Base-by-base conservation (phyloP, 305 asterid genomes). In the Fraxinus dipetala region DNA sequence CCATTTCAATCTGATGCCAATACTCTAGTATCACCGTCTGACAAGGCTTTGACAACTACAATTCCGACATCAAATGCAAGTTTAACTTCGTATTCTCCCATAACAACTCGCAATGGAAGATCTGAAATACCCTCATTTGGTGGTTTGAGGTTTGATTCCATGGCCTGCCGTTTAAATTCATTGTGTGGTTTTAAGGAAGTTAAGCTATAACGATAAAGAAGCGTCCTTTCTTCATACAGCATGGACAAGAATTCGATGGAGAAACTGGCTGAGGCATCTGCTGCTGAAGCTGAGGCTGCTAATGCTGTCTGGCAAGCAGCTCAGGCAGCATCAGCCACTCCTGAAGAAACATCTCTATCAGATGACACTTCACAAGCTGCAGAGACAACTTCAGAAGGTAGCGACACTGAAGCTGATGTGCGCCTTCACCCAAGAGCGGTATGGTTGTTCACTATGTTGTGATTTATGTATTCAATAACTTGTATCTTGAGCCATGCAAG, bases 371-470 rank as follows among this genome's bases (percentile, higher is more conserved):
- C 97, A 76, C 97, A 90, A 83, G 91, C 87, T 85, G 88, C 91
- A 36, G 98, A 91, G 85, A 89, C 91, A 74, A 89, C 84, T 73
- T 92, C 97, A 26, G 99, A 96, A 79, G 97, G 94, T 76, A 95
- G 97, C 26, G 98, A 95, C 75, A 59, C 77, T 56, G 99, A 92
- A 84, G 91, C 87, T 69, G 99, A 94, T 87, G 99, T 96, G 80
- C 97, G 95, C 82, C 99, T 96, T 83, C 98, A 94, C 86, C 84
- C 98, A 72, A 94, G 98, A 93, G 99, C 98, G 86, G 99, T 96
- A 88, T 84, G 92, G 83, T 83, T 76, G 77, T 54, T 76, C 18
- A 34, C 51, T 34, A 59, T 76, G 31, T 72, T n/a, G 56, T 81
- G 74, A 28, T 70, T 63, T 72, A 74, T 77, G 11, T 76, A 48